Base-by-base conservation (phyloP, 352 stramenopile species). In the Phytopythium chamaehyphon region DNA sequence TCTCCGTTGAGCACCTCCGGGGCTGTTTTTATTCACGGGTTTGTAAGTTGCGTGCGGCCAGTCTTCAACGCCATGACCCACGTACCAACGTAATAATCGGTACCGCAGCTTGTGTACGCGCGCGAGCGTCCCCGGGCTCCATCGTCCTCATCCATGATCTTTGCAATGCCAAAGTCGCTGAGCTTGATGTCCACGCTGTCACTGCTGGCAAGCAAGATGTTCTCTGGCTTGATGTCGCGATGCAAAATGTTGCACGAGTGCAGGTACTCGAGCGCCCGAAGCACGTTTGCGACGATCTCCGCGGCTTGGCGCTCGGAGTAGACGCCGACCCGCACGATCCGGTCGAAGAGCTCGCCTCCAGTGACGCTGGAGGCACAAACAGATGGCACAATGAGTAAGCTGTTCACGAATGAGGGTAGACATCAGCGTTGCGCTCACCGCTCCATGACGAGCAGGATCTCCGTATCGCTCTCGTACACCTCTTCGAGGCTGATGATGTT, bases 401-500 rank as follows among this genome's bases (percentile, higher is more conserved):
- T n/a, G n/a, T n/a, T n/a, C n/a, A n/a, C n/a, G n/a, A n/a, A n/a
- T n/a, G n/a, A n/a, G n/a, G n/a, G n/a, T n/a, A n/a, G n/a, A n/a
- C n/a, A n/a, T n/a, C n/a, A n/a, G n/a, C n/a, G 44, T 4, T n/a
- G 4, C 4, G 50, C 69, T 14, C 43, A 91, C 78, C 83, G 72
- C 52, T 94, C 83, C 83, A 94, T 94, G 60, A 94, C 82, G 11
- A 94, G 77, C 64, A 92, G 69, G 46, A 94, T 69, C 55, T 94
- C 84, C 52, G 83, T 83, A 63, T 94, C 84, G 55, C 82, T 92
- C 62, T 92, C 84, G 55, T 90, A 92, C 9, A 94, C 76, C 40
- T 91, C 84, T 37, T 91, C 77, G 28, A 92, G 80, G 47, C 77
- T 90, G 62, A 94, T 94, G 52, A 91, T 93, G 65, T 94, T 92